These are phyloP conservation scores for Vigna nakashimae DNA, from an alignment of 306 rosid genomes.

Conservation along the genomic window DNA sequence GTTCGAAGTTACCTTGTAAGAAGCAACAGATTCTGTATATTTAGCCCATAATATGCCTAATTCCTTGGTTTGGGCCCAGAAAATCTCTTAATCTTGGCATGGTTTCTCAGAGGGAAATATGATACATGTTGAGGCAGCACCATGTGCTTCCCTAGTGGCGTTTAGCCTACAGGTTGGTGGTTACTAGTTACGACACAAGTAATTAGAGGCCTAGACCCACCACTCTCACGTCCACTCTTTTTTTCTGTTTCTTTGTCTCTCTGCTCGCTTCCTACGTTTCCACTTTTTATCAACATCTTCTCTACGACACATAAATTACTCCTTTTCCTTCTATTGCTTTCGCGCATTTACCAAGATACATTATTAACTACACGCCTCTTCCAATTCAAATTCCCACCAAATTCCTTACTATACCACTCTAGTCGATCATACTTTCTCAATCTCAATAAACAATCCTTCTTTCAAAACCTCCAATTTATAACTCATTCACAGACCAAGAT, in stretches of 20 bases:
- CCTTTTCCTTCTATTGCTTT: conserved; percentile 42
- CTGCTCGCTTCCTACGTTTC: conserved; percentile 37
- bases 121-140: conserved; percentile 41
- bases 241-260: background rate
- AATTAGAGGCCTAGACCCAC: conserved; percentile 59
- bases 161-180: conserved; percentile 57
- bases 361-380: background rate
- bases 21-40: conserved; percentile 45
- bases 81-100: conserved; percentile 52
- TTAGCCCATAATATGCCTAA: conserved; percentile 58
- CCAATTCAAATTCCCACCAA: background rate
- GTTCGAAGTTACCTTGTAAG: conserved; percentile 35
- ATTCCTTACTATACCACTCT: background rate
- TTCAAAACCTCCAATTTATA: background rate
- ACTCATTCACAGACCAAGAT: background rate
- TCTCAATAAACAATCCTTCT: too few relatives aligned
- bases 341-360: background rate
- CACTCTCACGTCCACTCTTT: conserved; percentile 50
- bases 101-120: conserved; percentile 37
- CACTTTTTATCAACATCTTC: conserved; percentile 41
- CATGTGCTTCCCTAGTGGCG: conserved; percentile 60
- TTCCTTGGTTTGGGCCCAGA: conserved; percentile 60
- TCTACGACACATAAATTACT: conserved; percentile 14
- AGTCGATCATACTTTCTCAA: too few relatives aligned
- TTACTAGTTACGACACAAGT: conserved; percentile 52